Percentiles rank a stretch among this genome's conserved stretches.
phyloP scores from a whole-genome alignment of 2,329 filamentous ascomycete genomes.

The Aureobasidium sp. region DNA sequence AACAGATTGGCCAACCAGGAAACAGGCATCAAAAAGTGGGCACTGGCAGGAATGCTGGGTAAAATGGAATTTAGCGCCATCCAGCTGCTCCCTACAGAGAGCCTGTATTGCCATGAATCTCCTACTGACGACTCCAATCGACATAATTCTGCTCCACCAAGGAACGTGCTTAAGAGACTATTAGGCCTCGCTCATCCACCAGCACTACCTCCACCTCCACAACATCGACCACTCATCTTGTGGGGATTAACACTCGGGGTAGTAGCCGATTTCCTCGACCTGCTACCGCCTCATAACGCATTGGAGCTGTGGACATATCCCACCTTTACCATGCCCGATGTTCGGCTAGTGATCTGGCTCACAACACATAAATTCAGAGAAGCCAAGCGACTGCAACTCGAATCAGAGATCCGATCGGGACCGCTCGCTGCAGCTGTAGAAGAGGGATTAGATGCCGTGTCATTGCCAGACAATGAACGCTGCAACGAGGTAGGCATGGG shows the following conservation, averaged over 20 bases:
- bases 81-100: constrained; percentile 54
- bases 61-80: constrained; percentile 64
- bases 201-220: constrained; percentile 25
- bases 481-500: constrained; percentile 8
- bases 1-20: constrained; percentile 53
- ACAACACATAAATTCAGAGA: constrained; percentile 53
- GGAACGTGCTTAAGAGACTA: not conserved
- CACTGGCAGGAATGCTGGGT: constrained; percentile 52
- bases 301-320: constrained; percentile 61
- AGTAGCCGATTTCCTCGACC: constrained; percentile 60
- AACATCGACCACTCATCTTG: constrained; percentile 48
- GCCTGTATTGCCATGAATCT: constrained; percentile 46
- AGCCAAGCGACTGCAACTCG: constrained; percentile 35
- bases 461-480: constrained; percentile 18
- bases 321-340: constrained; percentile 58
- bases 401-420: constrained; percentile 11
- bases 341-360: constrained; percentile 53
- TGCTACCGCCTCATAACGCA: constrained; percentile 57
- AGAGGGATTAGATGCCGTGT: constrained; percentile 24
- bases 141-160: not conserved
- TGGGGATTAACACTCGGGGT: constrained; percentile 65
- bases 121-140: constrained; percentile 22
- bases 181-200: not conserved
- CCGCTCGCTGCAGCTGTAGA: constrained; percentile 20
- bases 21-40: constrained; percentile 47